Evolutionary conservation across 2,329 filamentous ascomycete species (phyloP), one percentile per base, ranked within the genome.

Genomic region (Cercospora zeae-maydis): DNA sequence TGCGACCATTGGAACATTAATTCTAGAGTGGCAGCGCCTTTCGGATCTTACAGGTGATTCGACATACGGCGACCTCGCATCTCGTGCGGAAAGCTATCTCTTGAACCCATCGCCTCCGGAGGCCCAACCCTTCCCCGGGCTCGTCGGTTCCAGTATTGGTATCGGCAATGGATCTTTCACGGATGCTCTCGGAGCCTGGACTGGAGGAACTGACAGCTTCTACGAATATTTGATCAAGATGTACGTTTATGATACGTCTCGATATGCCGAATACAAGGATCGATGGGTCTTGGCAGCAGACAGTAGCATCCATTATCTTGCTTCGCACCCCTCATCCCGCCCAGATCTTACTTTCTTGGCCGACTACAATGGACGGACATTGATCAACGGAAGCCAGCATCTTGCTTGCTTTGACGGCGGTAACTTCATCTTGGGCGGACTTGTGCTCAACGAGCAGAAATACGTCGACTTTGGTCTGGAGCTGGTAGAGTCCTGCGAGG

Each of bases 221-320:
- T 96, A 96, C 78, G 91, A 96, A 77, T 96, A 96, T 71, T 84
- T 96, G 33, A 88, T 96, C 76, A 96, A 96, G 80, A 93, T 95
- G 89, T 96, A 88, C 71, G 76, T 93, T 58, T 96, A 96, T 74
- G 88, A 93, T 73, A 81, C 85, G 0, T 70, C 75, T 8, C 82
- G 85, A 1, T 96, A 90, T 70, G 76, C 72, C 1, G 64, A 75
- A 2, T 92, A 93, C 78, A 86, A 83, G 70, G 88, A 93, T 66
- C 85, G 75, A 42, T 96, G 91, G 91, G 78, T 91, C 39, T 73
- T 81, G 0, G 91, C 91, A 1, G 89, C 87, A 57, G 87, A 96
- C 68, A 92, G 89, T 6, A 87, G 87, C 6, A 93, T 95, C 49
- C 75, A 83, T 62, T 81, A 92, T 70, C 82, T 96, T 6, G 81